A percentile compares a stretch with the other conserved stretches of the same genome.
These are phyloP conservation scores for Entamoeba histolytica DNA, from an alignment of 208 protist species.

Conservation along the genomic window DNA sequence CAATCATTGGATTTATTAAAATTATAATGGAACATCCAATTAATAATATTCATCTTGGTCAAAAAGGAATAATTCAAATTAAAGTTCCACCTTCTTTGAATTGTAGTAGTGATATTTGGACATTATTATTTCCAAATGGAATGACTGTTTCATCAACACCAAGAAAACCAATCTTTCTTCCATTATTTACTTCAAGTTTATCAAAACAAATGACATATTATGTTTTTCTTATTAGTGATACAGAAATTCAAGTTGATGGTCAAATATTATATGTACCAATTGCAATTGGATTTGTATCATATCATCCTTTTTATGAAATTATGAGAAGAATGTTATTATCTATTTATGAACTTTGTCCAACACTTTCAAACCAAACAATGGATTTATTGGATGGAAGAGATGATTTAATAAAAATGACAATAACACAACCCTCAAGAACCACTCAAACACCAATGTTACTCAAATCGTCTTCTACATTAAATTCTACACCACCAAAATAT, in stretches of 20 bases:
- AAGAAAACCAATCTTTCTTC: neutral
- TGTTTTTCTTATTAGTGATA: neutral
- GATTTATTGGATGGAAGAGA: neutral
- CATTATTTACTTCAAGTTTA: neutral
- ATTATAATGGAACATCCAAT: neutral
- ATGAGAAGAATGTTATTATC: neutral
- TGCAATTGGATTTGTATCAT: neutral
- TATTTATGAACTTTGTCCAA: neutral
- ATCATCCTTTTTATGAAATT: neutral
- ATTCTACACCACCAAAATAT: neutral
- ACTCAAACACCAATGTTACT: too few relatives aligned
- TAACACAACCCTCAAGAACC: too few relatives aligned
- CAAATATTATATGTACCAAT: neutral
- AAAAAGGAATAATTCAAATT: neutral
- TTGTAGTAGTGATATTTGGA: neutral
- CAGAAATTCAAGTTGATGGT: neutral
- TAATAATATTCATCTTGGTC: neutral
- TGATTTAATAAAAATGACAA: neutral
- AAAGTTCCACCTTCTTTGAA: neutral
- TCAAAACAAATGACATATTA: neutral
- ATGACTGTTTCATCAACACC: neutral
- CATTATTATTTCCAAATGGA: neutral
- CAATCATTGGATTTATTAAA: neutral
- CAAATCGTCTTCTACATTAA: neutral
- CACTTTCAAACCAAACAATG: neutral